Percentiles rank a stretch among this genome's conserved stretches.
These are phyloP conservation scores for Globisporangium iwayamae DNA, from an alignment of 352 stramenopile genomes.

Conservation along the genomic window DNA sequence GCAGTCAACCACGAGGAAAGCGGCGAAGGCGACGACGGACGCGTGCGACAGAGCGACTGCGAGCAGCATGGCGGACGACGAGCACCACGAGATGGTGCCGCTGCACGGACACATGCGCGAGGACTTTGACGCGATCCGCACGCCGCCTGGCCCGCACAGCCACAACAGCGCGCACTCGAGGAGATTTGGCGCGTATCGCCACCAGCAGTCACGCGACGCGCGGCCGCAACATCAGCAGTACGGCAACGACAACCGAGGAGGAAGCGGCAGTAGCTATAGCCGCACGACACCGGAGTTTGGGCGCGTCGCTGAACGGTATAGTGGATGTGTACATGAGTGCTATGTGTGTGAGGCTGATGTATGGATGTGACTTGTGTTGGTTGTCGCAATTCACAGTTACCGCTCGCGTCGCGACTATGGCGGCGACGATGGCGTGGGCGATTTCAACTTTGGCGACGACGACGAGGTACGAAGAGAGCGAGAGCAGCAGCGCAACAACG, in stretches of 20 bases:
- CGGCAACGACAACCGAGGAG: neutral
- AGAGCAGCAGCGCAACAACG: neutral
- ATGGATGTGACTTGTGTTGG: neutral
- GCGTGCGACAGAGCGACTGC: no score
- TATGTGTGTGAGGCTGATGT: neutral
- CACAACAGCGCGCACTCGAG: neutral
- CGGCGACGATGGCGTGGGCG: neutral
- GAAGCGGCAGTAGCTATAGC: neutral
- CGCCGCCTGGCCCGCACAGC: neutral
- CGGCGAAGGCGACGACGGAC: no score
- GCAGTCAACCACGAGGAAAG: no score
- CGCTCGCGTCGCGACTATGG: neutral
- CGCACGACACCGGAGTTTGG: conserved; percentile 4
- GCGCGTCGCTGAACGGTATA: conserved; percentile 3
- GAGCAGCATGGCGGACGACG: neutral
- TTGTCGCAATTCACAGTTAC: neutral
- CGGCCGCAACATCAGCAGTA: conserved; percentile 3
- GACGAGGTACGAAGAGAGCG: neutral
- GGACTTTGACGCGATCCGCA: conserved; percentile 2
- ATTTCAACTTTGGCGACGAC: conserved; percentile 14
- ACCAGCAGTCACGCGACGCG: neutral
- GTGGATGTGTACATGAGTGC: neutral
- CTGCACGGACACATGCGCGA: neutral
- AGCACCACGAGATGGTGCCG: conserved; percentile 1
- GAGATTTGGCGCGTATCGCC: conserved; percentile 1